These are phyloP conservation scores for Aspergillus piperis DNA, from an alignment of 2,329 filamentous ascomycete species.

Conservation along the genomic window DNA sequence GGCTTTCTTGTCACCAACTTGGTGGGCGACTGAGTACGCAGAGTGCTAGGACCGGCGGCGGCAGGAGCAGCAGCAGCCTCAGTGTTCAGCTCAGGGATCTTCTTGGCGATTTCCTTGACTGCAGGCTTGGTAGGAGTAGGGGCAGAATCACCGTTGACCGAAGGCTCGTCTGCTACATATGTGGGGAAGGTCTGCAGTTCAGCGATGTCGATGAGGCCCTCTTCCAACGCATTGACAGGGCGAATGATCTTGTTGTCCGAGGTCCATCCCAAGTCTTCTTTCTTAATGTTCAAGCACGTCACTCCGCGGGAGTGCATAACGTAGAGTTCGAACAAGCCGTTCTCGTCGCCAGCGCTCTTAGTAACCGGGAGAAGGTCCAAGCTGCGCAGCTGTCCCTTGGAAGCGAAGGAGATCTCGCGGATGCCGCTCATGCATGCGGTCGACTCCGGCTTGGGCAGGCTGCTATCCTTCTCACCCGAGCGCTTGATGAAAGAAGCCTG, in stretches of 20 bases:
- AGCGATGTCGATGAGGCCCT: constrained; percentile 72
- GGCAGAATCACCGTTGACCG: constrained; percentile 47
- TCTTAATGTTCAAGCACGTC: constrained; percentile 83
- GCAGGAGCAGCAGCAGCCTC: constrained; percentile 25
- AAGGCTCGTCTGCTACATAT: constrained; percentile 43
- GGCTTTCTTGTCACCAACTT: constrained; percentile 47
- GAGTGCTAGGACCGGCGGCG: constrained; percentile 18
- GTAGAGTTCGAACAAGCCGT: constrained; percentile 88
- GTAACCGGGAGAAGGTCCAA: constrained; percentile 79
- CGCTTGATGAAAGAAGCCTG: constrained; percentile 86
- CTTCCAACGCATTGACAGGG: constrained; percentile 72
- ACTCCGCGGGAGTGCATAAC: constrained; percentile 97
- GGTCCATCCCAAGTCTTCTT: constrained; percentile 88
- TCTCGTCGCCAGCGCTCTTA: constrained; percentile 58
- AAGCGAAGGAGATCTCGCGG: constrained; percentile 88
- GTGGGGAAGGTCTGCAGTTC: constrained; percentile 61
- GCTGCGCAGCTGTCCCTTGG: constrained; percentile 83
- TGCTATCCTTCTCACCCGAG: constrained; percentile 69
- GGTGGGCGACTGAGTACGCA: constrained; percentile 38
- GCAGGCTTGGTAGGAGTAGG: constrained; percentile 39
- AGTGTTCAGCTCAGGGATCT: constrained; percentile 35
- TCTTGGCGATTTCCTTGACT: constrained; percentile 44
- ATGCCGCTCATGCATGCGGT: constrained; percentile 97
- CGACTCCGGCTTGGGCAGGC: constrained; percentile 81
- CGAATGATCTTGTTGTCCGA: constrained; percentile 84